Percentiles rank a stretch among this genome's conserved stretches.
Conservation (phyloP, 2,329 filamentous ascomycete genomes). For the Fusarium pseudocircinatum region DNA sequence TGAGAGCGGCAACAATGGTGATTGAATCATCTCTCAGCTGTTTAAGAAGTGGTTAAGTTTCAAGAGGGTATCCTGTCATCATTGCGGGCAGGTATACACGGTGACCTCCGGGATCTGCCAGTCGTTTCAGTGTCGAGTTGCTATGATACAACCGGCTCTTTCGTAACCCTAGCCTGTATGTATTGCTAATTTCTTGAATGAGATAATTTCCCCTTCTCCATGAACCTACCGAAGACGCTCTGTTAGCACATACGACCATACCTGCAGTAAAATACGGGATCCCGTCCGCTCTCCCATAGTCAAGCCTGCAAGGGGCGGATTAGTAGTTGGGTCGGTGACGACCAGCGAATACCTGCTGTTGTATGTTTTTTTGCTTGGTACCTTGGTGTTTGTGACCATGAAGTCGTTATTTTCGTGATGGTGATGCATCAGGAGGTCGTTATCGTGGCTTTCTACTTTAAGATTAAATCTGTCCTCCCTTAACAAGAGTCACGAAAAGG, state of each 20-base stretch:
- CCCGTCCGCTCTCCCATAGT: constrained; percentile 30
- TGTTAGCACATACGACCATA: constrained; percentile 23
- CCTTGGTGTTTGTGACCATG: neutral
- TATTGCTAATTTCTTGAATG: neutral
- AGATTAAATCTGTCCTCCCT: neutral
- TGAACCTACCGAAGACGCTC: neutral
- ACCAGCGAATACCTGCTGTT: constrained; percentile 27
- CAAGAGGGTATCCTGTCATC: neutral
- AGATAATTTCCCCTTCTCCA: neutral
- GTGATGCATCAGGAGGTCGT: neutral
- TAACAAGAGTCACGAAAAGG: neutral
- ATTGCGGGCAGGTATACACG: neutral
- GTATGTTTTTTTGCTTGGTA: constrained; percentile 6
- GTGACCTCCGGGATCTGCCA: too few relatives aligned
- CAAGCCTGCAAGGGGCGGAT: constrained; percentile 26
- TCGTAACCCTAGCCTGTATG: neutral
- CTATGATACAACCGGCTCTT: neutral
- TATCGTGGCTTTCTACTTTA: neutral
- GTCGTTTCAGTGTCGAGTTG: neutral
- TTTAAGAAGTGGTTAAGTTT: neutral
- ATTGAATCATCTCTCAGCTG: neutral
- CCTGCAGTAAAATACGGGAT: constrained; percentile 30
- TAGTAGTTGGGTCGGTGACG: constrained; percentile 17
- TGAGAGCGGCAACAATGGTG: neutral
- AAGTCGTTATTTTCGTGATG: neutral